Evolutionary conservation across 2,329 filamentous ascomycete species (phyloP), one percentile per base, ranked within the genome.

Genomic region (Cytospora piceicola): DNA sequence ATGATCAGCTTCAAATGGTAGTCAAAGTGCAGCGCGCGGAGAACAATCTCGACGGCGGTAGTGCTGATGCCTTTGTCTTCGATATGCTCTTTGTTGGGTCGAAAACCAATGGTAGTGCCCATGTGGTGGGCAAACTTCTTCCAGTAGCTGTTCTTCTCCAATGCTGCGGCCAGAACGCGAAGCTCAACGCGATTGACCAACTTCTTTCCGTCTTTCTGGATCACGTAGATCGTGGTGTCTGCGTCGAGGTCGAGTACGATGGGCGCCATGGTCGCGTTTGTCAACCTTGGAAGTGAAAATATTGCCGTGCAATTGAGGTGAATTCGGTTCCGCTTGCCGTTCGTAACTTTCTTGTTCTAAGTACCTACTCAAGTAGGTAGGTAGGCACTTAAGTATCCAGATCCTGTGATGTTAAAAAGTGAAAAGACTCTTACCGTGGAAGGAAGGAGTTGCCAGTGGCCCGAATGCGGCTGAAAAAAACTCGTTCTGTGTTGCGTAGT

Each of bases 31-130:
- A 61, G 14, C 30, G 24, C 32, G 2, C 59, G 34, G 2, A 61
- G 34, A 0, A 61, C 49, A 15, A 61, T 61, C 27, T 42, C 32
- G 12, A 61, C 24, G 12, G 59, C 24, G 2, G 17, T 22, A 14
- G 54, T 9, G 27, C 34, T 61, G 27, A 61, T 24, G 1, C 32
- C 51, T 3, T 51, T 61, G 3, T 61, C 59, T n/a, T 61, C 59
- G 14, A 55, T 12, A n/a, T 61, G 51, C 3, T 14, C 42, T 3
- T 24, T 24, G 9, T 42, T 55, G n/a, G 59, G 12, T 24, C n/a
- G 15, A 4, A 54, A 30, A 6, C 24, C 51, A 1, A 9, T 17
- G 3, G 6, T 5, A 14, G 24, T 27, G 12, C 22, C 27, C 32
- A 29, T 55, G 51, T 55, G 20, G 3, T 20, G 11, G 8, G 27